Base-by-base conservation (phyloP, 257 asterid species). In the Plantago elongata region DNA sequence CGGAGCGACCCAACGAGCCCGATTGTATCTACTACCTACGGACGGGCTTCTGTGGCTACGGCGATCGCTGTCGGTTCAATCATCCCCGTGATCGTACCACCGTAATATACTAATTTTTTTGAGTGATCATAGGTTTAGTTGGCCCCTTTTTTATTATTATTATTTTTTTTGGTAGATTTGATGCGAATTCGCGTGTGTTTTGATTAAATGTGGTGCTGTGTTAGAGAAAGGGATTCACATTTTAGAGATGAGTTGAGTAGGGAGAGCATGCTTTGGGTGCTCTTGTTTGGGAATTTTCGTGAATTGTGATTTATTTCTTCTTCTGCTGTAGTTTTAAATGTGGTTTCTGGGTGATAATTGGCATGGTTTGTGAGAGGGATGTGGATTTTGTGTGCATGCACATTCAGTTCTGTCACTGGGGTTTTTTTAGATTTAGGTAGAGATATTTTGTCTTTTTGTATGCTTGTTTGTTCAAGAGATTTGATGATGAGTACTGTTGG, bases 31-130 rank as follows among this genome's bases (percentile, higher is more conserved):
- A 93, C 81, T 93, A 83, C 75, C 61, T 89, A 77, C 83, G 86
- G 86, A 93, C 97, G 44, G 97, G 97, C 3, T 87, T 78, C 66
- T 93, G 97, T 73, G 97, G 95, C 9, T 90, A 79, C 60, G 96
- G 96, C 71, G 68, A 83, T 59, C 79, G 97, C 61, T 93, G 99
- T 78, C 89, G 99, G 77, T 93, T 85, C 78, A 93, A 93, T 79
- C 99, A 93, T 63, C 97, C 99, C 12, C 85, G 81, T 64, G 95
- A 87, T 69, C 86, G 92, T 57, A 61, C 68, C 64, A 58, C 69
- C 84, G 96, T 87, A 17, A 45, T 45, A 11, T 11, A 11, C 8
- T 46, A 7, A 11, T 9, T 46, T 7, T 11, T 12, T 3, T 22
- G 27, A 22, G 27, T 15, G 5, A 9, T 51, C 11, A 16, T 51